Evolutionary conservation across 2,329 filamentous ascomycete genomes (phyloP), one percentile per base, ranked within the genome.

Genomic region (Fusarium hostae): DNA sequence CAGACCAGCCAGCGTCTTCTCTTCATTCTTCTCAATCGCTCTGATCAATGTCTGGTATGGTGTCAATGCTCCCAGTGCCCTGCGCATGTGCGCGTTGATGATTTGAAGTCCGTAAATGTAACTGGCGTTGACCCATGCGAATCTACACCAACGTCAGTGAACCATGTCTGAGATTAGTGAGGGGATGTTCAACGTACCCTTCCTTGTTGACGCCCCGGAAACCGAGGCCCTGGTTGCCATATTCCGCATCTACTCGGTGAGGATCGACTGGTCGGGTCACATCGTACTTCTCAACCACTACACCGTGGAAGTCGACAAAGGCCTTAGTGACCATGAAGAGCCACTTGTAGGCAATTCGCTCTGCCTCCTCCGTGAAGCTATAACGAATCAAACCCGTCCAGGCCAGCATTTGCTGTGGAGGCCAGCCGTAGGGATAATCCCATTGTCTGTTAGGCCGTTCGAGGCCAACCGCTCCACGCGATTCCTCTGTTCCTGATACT

Each of bases 371-470:
- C 32, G 92, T 90, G 79, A 97, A 98, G 59, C 95, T 94, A 79
- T 98, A 99, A 22, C 95, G 91, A 77, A 94, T 88, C 65, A 99
- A 85, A 5, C 95, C 96, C 2, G 94, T 95, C 96, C 96, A 99
- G 2, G 96, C 95, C 44, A 99, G 89, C 84, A 99, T 98, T 84
- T 99, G 96, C 85, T 99, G 96, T 35, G 96, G 96, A 60, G 96
- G 96, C 96, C 96, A 99, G 66, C 96, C 96, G 79, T 96, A 98
- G 1, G 96, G 96, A 80, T 94, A 98, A 80, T 99, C 96, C 96
- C 96, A 99, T 80, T 99, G 96, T 75, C 96, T 90, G 81, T 98
- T 98, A 11, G 96, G 96, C 51, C 95, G 89, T 75, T 95, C 89
- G 41, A 98, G 82, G 16, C 92, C 91, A 68, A 97, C 85, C 35